Evolutionary conservation across 2,329 filamentous ascomycete species (phyloP), one percentile per base, ranked within the genome.

Genomic region (Ramularia endophylla): DNA sequence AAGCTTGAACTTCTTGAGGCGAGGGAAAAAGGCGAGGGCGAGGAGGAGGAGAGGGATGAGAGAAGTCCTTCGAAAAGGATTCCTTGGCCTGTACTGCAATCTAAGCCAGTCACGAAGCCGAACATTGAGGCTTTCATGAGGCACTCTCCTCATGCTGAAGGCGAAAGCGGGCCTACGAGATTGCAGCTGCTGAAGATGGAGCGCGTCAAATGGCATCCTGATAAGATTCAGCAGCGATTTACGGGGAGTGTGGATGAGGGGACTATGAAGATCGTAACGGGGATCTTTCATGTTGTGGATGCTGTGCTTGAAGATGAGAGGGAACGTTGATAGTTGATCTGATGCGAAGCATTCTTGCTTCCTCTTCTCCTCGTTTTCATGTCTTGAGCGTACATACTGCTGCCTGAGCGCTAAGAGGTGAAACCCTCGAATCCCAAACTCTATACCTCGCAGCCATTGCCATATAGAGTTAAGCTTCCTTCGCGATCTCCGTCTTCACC

Each of bases 181-280:
- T 40, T 65, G 11, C 68, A 73, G 32, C 61, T 75, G 4, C 70
- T 97, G 38, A 95, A 94, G 65, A 70, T 79, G 4, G 92, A 98
- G 69, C 79, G 92, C 38, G 81, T 97, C 13, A 75, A 88, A 12
- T 98, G 92, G 92, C 92, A 98, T 69, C 92, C 92, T 3, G 92
- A 98, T 67, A 98, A 97, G 71, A 85, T 97, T 41, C 87, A 95
- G 69, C 92, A 95, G 67, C 78, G 81, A 39, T 81, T 94, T 46
- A 86, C 87, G 3, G 79, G 77, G 0, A 71, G 73, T 11, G 78
- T 94, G 36, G 83, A 89, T 35, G 73, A 79, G 17, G 74, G 74
- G 3, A 78, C 85, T 3, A 81, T 94, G 74, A 80, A 78, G 58
- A 75, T 80, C 40, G 85, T 95, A 30, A 98, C 90, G 8, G 84